These are phyloP conservation scores for Gillenia trifoliata DNA, from an alignment of 306 rosid genomes.

Conservation along the genomic window DNA sequence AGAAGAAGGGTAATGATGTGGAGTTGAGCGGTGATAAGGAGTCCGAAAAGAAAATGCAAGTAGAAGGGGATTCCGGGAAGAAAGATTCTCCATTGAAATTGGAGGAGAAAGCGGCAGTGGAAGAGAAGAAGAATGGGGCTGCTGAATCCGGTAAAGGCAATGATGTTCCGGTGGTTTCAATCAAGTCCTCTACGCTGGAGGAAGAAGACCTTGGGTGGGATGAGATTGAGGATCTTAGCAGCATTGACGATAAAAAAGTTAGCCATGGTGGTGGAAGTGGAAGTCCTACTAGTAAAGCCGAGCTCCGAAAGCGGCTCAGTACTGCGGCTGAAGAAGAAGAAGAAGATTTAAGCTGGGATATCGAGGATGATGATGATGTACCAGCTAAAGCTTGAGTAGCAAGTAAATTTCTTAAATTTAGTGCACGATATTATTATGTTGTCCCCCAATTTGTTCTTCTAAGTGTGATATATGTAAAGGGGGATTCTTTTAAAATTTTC, in stretches of 20 bases:
- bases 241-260: slow-evolving; percentile 58
- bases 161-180: slow-evolving; percentile 33
- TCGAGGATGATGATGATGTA: slow-evolving; percentile 67
- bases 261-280: slow-evolving; percentile 21
- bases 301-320: slow-evolving; percentile 58
- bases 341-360: slow-evolving; percentile 90
- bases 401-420: background rate
- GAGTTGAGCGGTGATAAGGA: slow-evolving; percentile 23
- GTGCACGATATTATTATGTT: slow-evolving; percentile 10
- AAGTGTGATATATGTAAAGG: slow-evolving; percentile 17
- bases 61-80: slow-evolving; percentile 32
- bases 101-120: slow-evolving; percentile 28
- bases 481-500: background rate
- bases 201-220: slow-evolving; percentile 91
- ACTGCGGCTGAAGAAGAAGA: slow-evolving; percentile 57
- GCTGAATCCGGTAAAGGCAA: slow-evolving; percentile 33
- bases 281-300: slow-evolving; percentile 31
- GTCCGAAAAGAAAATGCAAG: slow-evolving; percentile 19
- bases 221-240: slow-evolving; percentile 84
- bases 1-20: slow-evolving; percentile 15
- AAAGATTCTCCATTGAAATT: slow-evolving; percentile 22
- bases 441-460: slow-evolving; percentile 11
- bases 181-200: slow-evolving; percentile 31
- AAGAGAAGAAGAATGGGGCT: slow-evolving; percentile 29
- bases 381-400: slow-evolving; percentile 43